Evolutionary conservation across 495 filamentous ascomycete genomes (phyloP).

Genomic region (Neurospora africana): DNA sequence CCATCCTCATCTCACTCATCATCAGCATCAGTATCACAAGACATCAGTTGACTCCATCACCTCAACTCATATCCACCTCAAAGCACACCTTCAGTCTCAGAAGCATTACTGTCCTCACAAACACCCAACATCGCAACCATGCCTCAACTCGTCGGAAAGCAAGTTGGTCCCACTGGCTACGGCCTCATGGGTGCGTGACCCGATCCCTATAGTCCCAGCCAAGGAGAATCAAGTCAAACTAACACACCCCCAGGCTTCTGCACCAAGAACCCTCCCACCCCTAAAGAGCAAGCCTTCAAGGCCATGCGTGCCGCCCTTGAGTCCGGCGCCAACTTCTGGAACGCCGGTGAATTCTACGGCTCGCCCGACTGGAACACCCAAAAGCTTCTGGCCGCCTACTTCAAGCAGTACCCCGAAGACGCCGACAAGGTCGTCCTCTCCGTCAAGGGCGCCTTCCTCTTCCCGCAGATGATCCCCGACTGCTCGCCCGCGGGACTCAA

Average conservation of each 20-base stretch:
- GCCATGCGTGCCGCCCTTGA: constrained; percentile 55
- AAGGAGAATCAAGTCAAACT: not conserved
- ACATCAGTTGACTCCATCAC: not conserved
- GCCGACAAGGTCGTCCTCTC: constrained; percentile 53
- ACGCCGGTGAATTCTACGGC: constrained; percentile 70
- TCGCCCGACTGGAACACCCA: constrained; percentile 54
- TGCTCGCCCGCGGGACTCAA: constrained; percentile 51
- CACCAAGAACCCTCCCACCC: not conserved
- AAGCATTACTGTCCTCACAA: not conserved
- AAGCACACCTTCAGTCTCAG: not conserved
- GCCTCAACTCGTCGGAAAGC: constrained; percentile 35
- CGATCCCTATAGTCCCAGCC: not conserved
- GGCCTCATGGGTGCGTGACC: constrained; percentile 38
- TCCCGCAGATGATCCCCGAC: constrained; percentile 25
- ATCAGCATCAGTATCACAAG: not conserved
- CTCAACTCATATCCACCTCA: not conserved
- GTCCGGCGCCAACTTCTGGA: constrained; percentile 62
- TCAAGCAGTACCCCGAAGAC: constrained; percentile 56
- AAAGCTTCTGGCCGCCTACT: constrained; percentile 51
- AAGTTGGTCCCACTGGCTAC: constrained; percentile 39
- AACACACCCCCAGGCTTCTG: not conserved
- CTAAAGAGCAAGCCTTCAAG: constrained; percentile 37
- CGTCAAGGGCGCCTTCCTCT: constrained; percentile 50
- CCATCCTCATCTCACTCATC: not conserved
- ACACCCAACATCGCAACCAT: constrained; percentile 11